phyloP scores from a whole-genome alignment of 2,329 filamentous ascomycete species.

The Trichoderma atroviride region DNA sequence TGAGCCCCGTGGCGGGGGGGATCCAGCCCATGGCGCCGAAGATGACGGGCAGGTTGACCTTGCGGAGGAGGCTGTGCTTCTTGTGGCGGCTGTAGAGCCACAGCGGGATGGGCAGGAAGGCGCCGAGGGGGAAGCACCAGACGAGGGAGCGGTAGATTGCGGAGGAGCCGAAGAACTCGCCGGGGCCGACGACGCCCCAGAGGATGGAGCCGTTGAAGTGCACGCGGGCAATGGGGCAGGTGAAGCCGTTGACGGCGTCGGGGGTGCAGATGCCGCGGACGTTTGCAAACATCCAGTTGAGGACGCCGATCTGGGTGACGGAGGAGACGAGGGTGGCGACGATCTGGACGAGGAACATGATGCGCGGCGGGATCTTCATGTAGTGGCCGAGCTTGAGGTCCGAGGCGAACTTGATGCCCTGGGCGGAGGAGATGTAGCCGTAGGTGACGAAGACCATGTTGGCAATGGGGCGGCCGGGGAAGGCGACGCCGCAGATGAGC shows the following conservation, averaged over 20 bases:
- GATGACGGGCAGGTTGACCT: slow-evolving; percentile 79
- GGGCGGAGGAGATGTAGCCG: slow-evolving; percentile 84
- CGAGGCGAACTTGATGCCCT: slow-evolving; percentile 85
- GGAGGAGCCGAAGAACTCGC: slow-evolving; percentile 76
- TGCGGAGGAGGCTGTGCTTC: slow-evolving; percentile 66
- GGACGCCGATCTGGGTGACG: slow-evolving; percentile 77
- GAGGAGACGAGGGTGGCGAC: slow-evolving; percentile 75
- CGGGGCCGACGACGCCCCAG: slow-evolving; percentile 84
- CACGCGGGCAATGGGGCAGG: slow-evolving; percentile 81
- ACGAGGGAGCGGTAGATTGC: slow-evolving; percentile 76
- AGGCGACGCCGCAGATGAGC: slow-evolving; percentile 78
- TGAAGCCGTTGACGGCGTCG: slow-evolving; percentile 82
- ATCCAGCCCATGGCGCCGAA: slow-evolving; percentile 87
- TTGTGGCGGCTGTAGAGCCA: slow-evolving; percentile 69
- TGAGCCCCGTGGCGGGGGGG: slow-evolving; percentile 81
- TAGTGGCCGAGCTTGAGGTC: slow-evolving; percentile 88
- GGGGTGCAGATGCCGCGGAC: slow-evolving; percentile 78
- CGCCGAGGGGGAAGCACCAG: slow-evolving; percentile 80
- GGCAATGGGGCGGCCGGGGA: slow-evolving; percentile 82
- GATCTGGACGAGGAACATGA: slow-evolving; percentile 77
- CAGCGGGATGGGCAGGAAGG: slow-evolving; percentile 71
- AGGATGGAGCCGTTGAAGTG: slow-evolving; percentile 90
- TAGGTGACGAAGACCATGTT: slow-evolving; percentile 96
- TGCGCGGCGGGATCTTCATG: slow-evolving; percentile 83
- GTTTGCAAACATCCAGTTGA: slow-evolving; percentile 88